phyloP scores from a whole-genome alignment of 2,329 filamentous ascomycete species.

The Talaromyces sp. region DNA sequence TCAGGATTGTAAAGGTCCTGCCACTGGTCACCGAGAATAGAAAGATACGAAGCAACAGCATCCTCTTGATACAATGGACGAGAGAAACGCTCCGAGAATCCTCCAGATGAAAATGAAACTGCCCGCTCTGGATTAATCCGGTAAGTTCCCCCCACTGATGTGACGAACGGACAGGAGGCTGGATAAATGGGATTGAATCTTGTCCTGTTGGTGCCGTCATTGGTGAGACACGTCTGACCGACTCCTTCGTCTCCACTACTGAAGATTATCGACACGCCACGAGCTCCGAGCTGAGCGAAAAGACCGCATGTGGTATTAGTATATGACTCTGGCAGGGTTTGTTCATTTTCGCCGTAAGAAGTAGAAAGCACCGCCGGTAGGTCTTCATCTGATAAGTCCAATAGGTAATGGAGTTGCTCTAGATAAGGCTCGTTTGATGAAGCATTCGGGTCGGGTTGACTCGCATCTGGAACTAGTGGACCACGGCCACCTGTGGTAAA shows the following conservation, averaged over 20 bases:
- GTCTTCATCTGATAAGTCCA: conserved; percentile 51
- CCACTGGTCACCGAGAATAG: conserved; percentile 40
- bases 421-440: conserved; percentile 66
- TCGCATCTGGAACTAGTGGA: conserved; percentile 49
- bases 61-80: conserved; percentile 47
- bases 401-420: conserved; percentile 59
- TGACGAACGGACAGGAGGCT: conserved; percentile 60
- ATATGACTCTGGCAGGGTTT: conserved; percentile 23
- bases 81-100: conserved; percentile 51
- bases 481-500: conserved; percentile 60
- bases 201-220: conserved; percentile 53
- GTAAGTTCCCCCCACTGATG: conserved; percentile 59
- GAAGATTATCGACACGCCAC: conserved; percentile 65
- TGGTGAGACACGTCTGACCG: conserved; percentile 53
- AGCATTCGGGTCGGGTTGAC: conserved; percentile 35
- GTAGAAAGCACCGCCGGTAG: conserved; percentile 64
- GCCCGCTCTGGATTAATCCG: conserved; percentile 52
- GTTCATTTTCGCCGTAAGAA: conserved; percentile 70
- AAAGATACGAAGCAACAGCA: conserved; percentile 45
- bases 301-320: conserved; percentile 51
- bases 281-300: conserved; percentile 62
- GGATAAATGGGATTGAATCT: conserved; percentile 56
- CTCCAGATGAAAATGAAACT: conserved; percentile 50
- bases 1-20: conserved; percentile 47
- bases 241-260: conserved; percentile 62